phyloP scores from a whole-genome alignment of 202 grass and related monocot genomes.

The Carex arenaria region DNA sequence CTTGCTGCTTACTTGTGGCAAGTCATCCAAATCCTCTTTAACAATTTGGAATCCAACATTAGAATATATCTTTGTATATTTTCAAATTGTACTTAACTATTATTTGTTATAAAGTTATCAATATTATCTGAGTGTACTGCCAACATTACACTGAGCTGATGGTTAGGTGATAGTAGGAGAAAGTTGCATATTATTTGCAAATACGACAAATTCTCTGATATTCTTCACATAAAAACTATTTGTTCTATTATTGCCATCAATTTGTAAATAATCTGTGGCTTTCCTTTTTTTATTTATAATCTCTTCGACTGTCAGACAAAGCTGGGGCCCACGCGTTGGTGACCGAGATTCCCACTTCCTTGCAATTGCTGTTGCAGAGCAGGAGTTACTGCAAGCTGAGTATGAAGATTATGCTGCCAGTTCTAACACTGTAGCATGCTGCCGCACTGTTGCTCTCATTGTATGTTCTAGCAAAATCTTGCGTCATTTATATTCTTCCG shows the following conservation, averaged over 20 bases:
- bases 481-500: background rate
- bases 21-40: background rate
- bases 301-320: constrained; percentile 43
- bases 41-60: background rate
- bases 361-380: constrained; percentile 81
- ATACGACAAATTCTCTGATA: background rate
- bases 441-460: constrained; percentile 61
- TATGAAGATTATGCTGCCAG: constrained; percentile 66
- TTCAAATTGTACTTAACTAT: background rate
- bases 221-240: background rate
- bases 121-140: background rate
- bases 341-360: constrained; percentile 82
- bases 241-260: background rate
- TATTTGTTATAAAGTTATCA: background rate
- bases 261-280: constrained; percentile 1
- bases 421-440: constrained; percentile 60
- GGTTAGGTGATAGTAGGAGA: background rate
- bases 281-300: background rate
- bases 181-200: background rate
- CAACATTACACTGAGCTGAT: background rate
- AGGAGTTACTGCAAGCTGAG: constrained; percentile 76
- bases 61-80: background rate
- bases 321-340: constrained; percentile 64
- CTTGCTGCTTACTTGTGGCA: background rate
- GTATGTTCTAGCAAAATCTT: constrained; percentile 27